Evolutionary conservation across 345 rosid species (phyloP), one percentile per base, ranked within the genome.

Genomic region (Rhizophora mangle): DNA sequence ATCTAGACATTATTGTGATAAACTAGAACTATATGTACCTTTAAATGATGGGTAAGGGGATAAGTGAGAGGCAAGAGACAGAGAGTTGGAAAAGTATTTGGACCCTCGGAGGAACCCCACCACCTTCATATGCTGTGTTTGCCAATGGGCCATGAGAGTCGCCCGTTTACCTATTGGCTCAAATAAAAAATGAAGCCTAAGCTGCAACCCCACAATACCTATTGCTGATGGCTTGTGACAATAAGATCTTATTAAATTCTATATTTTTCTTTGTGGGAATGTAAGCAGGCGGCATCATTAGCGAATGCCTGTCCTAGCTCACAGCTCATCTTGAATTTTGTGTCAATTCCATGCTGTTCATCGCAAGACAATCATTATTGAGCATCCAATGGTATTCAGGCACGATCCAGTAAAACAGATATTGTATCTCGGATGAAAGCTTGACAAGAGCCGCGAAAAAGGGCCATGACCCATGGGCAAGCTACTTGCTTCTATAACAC

Each of bases 101-200:
- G 2, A 11, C 62, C 13, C 46, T 51, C 24, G n/a, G 57, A 27
- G 53, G 32, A 62, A 7, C 52, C 43, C 53, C 65, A 20, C 60
- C 60, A 59, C 63, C 63, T 67, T 69, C 77, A 73, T 73, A 73
- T 67, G 72, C 58, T 43, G 43, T 55, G 77, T 62, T 60, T 39
- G 59, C 54, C n/a, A 52, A 39, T 18, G 36, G 54, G 16, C 55
- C 30, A 54, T 11, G 18, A 46, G 27, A 43, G 13, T 30, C 11
- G 8, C 21, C 52, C 37, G 2, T 18, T 26, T 22, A 11, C 19
- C 24, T 10, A 53, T 13, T 11, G 39, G 47, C 16, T 54, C 46
- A 56, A 56, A 32, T 49, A 20, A 37, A 37, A 37, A 43, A 43
- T 39, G 10, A 55, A 8, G 60, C 27, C 31, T 69, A 46, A 19